phyloP scores from a whole-genome alignment of 2,329 filamentous ascomycete genomes.

The Pestalotiopsis sp. region DNA sequence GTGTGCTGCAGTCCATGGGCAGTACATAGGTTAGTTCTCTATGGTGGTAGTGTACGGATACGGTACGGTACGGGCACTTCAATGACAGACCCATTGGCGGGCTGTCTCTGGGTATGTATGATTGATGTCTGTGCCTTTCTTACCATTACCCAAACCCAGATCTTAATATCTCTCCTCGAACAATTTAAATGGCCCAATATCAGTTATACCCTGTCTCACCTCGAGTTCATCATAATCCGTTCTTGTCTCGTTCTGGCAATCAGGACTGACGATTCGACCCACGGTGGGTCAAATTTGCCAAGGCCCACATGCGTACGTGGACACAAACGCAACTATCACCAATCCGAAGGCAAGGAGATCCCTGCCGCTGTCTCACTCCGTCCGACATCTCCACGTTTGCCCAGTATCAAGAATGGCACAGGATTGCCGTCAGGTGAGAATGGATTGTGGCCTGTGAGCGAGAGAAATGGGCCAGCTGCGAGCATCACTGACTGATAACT shows the following conservation, averaged over 20 bases:
- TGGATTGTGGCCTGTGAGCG: neutral
- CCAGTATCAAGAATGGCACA: neutral
- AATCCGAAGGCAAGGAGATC: constrained; percentile 6
- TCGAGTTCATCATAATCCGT: neutral
- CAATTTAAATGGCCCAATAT: neutral
- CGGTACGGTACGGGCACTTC: neutral
- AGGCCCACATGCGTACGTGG: constrained; percentile 11
- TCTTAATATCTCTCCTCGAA: neutral
- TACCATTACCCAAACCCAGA: neutral
- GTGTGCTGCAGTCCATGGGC: neutral
- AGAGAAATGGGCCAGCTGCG: neutral
- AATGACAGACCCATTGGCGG: neutral
- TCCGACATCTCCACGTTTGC: neutral
- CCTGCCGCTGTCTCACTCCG: neutral
- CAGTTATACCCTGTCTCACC: neutral
- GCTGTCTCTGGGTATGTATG: neutral
- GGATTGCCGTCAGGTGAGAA: neutral
- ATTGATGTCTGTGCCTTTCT: neutral
- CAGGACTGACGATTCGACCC: neutral
- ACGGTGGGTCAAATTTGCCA: constrained; percentile 7
- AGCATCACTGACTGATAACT: neutral
- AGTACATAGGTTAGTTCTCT: neutral
- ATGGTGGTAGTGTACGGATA: neutral
- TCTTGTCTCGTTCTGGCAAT: neutral
- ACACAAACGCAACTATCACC: constrained; percentile 8